Evolutionary conservation across 257 asterid species (phyloP), one percentile per base, ranked within the genome.

Genomic region (Nicotiana tabacum): DNA sequence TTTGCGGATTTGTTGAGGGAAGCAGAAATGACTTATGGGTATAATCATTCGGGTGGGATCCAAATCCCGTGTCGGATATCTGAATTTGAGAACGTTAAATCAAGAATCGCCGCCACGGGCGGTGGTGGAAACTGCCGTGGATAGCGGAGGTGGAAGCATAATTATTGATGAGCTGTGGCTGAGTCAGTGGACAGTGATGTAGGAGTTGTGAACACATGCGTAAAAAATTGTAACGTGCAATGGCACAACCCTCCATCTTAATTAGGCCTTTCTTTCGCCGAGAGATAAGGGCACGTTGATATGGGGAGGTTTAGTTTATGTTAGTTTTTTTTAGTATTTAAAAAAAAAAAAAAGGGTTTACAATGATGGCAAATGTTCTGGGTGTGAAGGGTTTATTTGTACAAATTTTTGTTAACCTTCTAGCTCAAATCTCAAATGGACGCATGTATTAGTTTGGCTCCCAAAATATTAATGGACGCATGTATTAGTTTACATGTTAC

Each of bases 21-120:
- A 55, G 90, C 97, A 35, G 97, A 93, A 78, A 83, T 85, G 79
- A 89, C 89, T 51, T 84, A 90, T 79, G 97, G 93, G 65, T 91
- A 88, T 68, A 60, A 93, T 58, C 92, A 91, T 29, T 72, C 86
- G 5, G 92, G 97, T 48, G 91, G 95, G 86, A 89, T 93, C 85
- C 96, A 93, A 86, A 90, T 93, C 66, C 96, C 97, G 4, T 93
- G 97, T 39, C 92, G 78, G 24, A 88, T 51, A 83, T 87, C 97
- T 43, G 85, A 89, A 56, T 86, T 93, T 27, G 96, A 93, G 76
- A 78, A 80, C 68, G 88, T 93, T 66, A 86, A 88, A 87, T 88
- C 82, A 88, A 88, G 85, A 84, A 90, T 93, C 39, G 93, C 93
- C 70, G 91, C 92, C 83, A 83, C 84, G 1, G 77, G 74, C 12